Conservation (phyloP, 2,329 filamentous ascomycete species). For the Penicillium sp. region DNA sequence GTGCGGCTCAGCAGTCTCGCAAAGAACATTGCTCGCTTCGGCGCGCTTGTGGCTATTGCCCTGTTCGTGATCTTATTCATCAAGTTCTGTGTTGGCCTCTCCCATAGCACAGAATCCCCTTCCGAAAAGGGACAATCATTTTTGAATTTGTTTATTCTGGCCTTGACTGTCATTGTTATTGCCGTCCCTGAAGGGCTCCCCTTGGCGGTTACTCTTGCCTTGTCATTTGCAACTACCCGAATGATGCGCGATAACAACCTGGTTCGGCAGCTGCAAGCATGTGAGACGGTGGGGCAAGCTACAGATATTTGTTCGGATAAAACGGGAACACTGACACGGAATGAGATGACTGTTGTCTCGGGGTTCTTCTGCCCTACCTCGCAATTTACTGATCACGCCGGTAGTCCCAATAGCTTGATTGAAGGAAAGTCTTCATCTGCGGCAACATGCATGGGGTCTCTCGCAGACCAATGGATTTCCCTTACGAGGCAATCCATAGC, state of each 20-base stretch:
- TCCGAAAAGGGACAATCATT: conserved; percentile 49
- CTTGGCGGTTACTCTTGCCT: conserved; percentile 67
- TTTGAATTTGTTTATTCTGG: conserved; percentile 69
- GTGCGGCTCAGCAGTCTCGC: conserved; percentile 68
- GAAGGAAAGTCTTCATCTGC: not conserved
- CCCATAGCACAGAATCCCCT: conserved; percentile 60
- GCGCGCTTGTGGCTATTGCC: conserved; percentile 59
- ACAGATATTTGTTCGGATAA: conserved; percentile 76
- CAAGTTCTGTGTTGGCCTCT: conserved; percentile 70
- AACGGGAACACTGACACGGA: conserved; percentile 68
- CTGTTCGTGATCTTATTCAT: conserved; percentile 82
- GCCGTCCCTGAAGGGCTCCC: conserved; percentile 72
- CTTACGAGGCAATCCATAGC: conserved; percentile 36
- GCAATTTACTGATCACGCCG: conserved; percentile 9
- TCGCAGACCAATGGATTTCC: not conserved
- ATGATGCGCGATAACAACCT: conserved; percentile 74
- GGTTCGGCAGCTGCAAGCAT: conserved; percentile 68
- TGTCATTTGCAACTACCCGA: conserved; percentile 69
- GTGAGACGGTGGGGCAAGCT: conserved; percentile 74
- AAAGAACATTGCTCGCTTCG: conserved; percentile 69
- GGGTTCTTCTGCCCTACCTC: conserved; percentile 54
- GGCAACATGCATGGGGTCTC: not conserved
- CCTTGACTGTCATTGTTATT: conserved; percentile 69
- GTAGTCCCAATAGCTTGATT: too few relatives aligned
- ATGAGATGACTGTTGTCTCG: conserved; percentile 71